Conservation (phyloP, 257 asterid genomes). For the Ligustrum vulgare region DNA sequence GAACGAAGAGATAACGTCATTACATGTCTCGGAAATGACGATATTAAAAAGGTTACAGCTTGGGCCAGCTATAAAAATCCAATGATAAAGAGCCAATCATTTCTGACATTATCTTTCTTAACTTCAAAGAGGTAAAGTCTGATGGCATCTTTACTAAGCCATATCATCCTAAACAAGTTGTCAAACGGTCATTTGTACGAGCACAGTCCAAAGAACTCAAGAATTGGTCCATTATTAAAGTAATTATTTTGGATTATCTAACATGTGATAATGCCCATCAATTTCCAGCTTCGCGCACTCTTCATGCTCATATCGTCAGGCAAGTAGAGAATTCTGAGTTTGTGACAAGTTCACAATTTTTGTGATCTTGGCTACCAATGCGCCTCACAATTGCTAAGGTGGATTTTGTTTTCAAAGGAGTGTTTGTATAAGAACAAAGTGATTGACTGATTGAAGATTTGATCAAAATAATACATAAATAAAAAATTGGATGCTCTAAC, state of each 20-base stretch:
- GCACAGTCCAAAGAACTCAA: background rate
- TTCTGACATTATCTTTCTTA: background rate
- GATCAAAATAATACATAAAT: conserved; percentile 12
- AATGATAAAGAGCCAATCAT: background rate
- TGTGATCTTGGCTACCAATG: conserved; percentile 7
- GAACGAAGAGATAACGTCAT: conserved; percentile 11
- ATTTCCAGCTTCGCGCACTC: conserved; percentile 2
- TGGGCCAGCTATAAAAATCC: conserved; percentile 7
- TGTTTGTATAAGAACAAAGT: conserved; percentile 1
- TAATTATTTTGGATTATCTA: conserved; percentile 8
- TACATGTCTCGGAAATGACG: background rate
- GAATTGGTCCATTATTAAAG: background rate
- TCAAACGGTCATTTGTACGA: background rate
- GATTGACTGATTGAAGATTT: conserved; percentile 10
- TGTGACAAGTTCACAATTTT: background rate
- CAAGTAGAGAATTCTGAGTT: conserved; percentile 3
- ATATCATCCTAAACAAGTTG: background rate
- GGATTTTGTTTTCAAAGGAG: conserved; percentile 15
- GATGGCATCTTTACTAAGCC: background rate
- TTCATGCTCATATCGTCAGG: conserved; percentile 16
- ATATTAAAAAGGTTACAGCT: background rate
- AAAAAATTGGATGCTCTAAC: conserved; percentile 18
- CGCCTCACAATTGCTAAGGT: conserved; percentile 3
- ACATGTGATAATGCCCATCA: conserved; percentile 11
- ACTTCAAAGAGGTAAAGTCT: background rate